Percentiles rank a stretch among this genome's conserved stretches.
Conservation (phyloP, 2,329 filamentous ascomycete genomes). For the Botrytis paeoniae region DNA sequence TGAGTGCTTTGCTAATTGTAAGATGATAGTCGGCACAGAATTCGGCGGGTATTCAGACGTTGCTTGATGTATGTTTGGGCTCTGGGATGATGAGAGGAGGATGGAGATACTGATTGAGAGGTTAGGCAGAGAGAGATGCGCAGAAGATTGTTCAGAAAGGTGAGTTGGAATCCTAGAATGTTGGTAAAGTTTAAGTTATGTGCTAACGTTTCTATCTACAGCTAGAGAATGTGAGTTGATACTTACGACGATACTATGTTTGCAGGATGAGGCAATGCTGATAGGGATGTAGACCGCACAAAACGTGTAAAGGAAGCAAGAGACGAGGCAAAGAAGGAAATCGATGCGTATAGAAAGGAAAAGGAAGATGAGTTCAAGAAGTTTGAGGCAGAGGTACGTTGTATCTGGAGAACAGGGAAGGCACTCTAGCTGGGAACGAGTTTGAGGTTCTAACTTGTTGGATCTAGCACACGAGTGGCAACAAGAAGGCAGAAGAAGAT, state of each 20-base stretch:
- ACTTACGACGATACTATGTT: neutral
- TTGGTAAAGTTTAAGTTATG: neutral
- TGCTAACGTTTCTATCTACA: constrained; percentile 43
- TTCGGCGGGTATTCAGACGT: constrained; percentile 95
- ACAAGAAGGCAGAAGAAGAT: constrained; percentile 76
- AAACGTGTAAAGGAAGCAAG: constrained; percentile 97
- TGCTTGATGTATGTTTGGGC: constrained; percentile 77
- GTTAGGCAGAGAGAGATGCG: constrained; percentile 90
- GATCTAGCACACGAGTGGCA: constrained; percentile 81
- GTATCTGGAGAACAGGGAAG: neutral
- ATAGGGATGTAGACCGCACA: constrained; percentile 66
- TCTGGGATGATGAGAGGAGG: neutral
- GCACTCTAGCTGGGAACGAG: neutral
- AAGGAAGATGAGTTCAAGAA: constrained; percentile 96
- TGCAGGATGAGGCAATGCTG: constrained; percentile 18
- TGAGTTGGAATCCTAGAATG: constrained; percentile 42
- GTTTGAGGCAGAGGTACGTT: constrained; percentile 70
- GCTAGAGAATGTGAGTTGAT: constrained; percentile 78
- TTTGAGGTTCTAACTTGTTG: constrained; percentile 19
- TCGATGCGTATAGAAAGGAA: constrained; percentile 81
- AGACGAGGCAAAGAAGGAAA: constrained; percentile 95
- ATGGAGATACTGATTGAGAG: constrained; percentile 13
- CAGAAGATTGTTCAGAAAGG: constrained; percentile 99
- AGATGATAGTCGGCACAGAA: constrained; percentile 84
- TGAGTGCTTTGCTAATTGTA: constrained; percentile 24